phyloP scores from a whole-genome alignment of 768 basidiomycete genomes.

The Dioszegia hungarica region DNA sequence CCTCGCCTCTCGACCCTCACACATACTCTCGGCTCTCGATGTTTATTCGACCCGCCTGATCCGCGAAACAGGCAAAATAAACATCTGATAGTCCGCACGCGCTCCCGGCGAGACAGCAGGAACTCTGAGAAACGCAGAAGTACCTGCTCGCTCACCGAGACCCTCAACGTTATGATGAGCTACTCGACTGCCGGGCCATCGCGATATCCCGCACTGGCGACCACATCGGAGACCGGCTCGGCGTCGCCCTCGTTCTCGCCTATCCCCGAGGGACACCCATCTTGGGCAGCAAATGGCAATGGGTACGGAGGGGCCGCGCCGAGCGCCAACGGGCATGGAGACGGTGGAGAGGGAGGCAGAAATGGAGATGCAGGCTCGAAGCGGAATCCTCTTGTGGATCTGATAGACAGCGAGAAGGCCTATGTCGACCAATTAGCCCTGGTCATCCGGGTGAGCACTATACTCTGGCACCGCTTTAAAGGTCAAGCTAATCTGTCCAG shows the following conservation, averaged over 20 bases:
- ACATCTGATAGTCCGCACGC: no score
- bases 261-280: not conserved
- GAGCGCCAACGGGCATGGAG: not conserved
- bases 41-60: no score
- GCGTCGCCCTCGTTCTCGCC: slow-evolving; percentile 3
- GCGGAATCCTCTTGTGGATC: slow-evolving; percentile 76
- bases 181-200: not conserved
- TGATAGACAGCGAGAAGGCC: slow-evolving; percentile 85
- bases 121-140: no score
- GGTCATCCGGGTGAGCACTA: slow-evolving; percentile 68
- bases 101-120: no score
- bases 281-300: not conserved
- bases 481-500: slow-evolving; percentile 51
- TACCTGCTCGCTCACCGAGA: no score
- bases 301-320: not conserved
- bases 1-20: no score
- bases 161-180: not conserved
- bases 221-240: not conserved
- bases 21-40: no score
- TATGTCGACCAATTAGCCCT: slow-evolving; percentile 88
- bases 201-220: not conserved
- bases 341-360: not conserved
- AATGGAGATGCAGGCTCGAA: slow-evolving; percentile 1
- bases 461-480: not conserved
- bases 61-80: no score